Evolutionary conservation across 768 basidiomycete genomes (phyloP), one percentile per base, ranked within the genome.

Genomic region (Hygrophorus pudorinus): DNA sequence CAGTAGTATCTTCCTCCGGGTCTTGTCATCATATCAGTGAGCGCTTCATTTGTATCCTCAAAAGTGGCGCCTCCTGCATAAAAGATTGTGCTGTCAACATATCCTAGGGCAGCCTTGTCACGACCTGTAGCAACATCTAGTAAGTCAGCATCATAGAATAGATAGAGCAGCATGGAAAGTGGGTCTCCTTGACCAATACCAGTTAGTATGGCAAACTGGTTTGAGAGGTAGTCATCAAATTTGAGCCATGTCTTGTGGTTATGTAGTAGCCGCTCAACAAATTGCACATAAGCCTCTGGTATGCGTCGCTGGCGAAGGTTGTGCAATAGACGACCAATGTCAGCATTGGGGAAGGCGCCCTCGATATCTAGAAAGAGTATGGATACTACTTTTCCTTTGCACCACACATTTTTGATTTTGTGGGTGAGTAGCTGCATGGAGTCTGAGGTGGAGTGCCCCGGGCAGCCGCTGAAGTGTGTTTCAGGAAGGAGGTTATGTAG

Each of bases 351-450:
- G n/a, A n/a, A n/a, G n/a, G n/a, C n/a, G n/a, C n/a, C n/a, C n/a
- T n/a, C n/a, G n/a, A n/a, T n/a, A n/a, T n/a, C n/a, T n/a, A n/a
- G n/a, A 52, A 66, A 71, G 0, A 71, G 60, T 0, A 59, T 52
- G 0, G 59, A 59, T 0, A 52, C 65, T 0, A 71, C 70, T 13
- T 65, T 58, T 0, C 50, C 41, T 3, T 44, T 38, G 0, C 60
- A 32, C 71, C 69, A n/a, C n/a, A n/a, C n/a, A n/a, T n/a, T n/a
- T n/a, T n/a, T n/a, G n/a, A n/a, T n/a, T n/a, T n/a, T n/a, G n/a
- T n/a, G n/a, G n/a, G n/a, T n/a, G n/a, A n/a, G n/a, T n/a, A n/a
- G n/a, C n/a, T n/a, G n/a, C n/a, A 72, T n/a, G n/a, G n/a, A n/a
- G n/a, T n/a, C n/a, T n/a, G n/a, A n/a, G n/a, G n/a, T n/a, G n/a